These are phyloP conservation scores for Parietichytrium sp. DNA, from an alignment of 108 stramenopile species.

Conservation along the genomic window DNA sequence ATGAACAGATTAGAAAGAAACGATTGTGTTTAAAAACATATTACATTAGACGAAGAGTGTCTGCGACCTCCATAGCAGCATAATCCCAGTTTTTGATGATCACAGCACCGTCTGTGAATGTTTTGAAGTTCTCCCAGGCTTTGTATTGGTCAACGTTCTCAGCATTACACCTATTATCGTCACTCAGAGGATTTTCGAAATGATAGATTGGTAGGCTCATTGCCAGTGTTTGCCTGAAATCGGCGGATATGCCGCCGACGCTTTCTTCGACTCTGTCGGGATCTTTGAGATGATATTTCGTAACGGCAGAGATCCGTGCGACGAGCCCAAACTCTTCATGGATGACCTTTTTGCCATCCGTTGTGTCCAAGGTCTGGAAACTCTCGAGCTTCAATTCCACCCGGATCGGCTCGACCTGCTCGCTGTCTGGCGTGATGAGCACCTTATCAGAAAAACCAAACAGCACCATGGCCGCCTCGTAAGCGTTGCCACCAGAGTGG, in stretches of 20 bases:
- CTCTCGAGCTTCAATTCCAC: background rate
- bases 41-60: too few species aligned
- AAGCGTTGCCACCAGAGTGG: constrained; percentile 23
- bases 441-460: background rate
- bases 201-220: background rate
- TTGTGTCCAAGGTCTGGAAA: background rate
- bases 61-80: too few species aligned
- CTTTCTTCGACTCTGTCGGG: background rate
- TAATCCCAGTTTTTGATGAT: too few species aligned
- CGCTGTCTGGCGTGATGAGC: background rate
- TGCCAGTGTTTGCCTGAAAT: background rate
- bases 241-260: background rate
- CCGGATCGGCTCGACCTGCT: background rate
- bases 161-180: background rate
- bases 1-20: too few species aligned
- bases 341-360: background rate
- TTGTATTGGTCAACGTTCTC: too few species aligned
- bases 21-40: too few species aligned
- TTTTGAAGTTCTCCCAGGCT: background rate
- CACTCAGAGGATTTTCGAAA: background rate
- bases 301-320: background rate
- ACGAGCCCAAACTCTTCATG: constrained; percentile 7
- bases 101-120: background rate
- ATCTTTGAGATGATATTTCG: constrained; percentile 1
- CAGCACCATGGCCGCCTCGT: background rate